Evolutionary conservation across 2,329 filamentous ascomycete genomes (phyloP), one percentile per base, ranked within the genome.

Genomic region (Zymoseptoria tritici): DNA sequence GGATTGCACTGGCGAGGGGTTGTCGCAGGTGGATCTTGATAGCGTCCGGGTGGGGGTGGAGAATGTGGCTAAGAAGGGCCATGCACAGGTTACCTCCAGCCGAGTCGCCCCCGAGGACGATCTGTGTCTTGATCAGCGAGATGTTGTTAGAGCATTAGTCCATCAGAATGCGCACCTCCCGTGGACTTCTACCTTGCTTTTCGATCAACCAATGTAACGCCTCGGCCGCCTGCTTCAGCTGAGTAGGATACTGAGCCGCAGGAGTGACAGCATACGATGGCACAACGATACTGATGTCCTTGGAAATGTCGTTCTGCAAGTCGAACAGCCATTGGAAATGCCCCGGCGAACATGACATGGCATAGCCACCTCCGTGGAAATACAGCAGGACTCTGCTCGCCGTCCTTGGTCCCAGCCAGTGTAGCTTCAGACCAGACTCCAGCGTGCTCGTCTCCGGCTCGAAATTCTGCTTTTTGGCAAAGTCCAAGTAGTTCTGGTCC

Each of bases 321-420:
- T 77, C 74, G 20, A 70, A 66, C 54, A 80, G 74, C 74, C 80
- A 84, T 19, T 77, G 70, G 57, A 83, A 73, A 67, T 83, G 80
- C 50, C 74, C 78, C 6, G 75, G 63, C 5, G 71, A 72, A 7
- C 76, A 77, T 2, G 82, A 76, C 7, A 83, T 59, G 2, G 77
- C 77, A 66, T 83, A 86, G 4, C 84, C 84, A 52, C 84, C 84
- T 16, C 78, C 79, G 62, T 81, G 79, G 57, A 78, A 77, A 64
- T 78, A 81, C 1, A 81, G 64, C 8, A 81, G 68, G 2, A 78
- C 60, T 50, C 78, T 78, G 51, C 76, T 69, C 0, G 75, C 70
- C 11, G 63, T 65, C 51, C 68, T 70, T 22, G 68, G 61, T 5
- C 80, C 79, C 3, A 81, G 68, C 79, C 79, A 81, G 62, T 79